Evolutionary conservation across 768 basidiomycete species (phyloP), one percentile per base, ranked within the genome.

Genomic region (Royoungia palumana): DNA sequence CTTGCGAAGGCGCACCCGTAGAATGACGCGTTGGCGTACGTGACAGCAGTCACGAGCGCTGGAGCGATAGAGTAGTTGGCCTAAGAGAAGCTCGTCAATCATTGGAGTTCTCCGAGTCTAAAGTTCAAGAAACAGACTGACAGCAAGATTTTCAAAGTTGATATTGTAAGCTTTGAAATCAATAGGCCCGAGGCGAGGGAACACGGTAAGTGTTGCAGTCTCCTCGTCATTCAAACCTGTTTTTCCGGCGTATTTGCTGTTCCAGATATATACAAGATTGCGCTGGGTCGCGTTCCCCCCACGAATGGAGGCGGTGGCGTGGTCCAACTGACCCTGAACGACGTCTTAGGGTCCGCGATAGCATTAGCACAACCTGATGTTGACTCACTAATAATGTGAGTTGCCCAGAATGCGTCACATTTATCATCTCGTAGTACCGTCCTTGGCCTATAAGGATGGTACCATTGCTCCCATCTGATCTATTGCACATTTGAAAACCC

Each of bases 161-260:
- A 86, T 78, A 54, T 85, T 85, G 52, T 85, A 84, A 9, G 75
- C 78, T 54, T 70, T 82, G 67, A 85, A 85, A 55, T 87, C 76
- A 20, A 61, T 51, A 50, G 70, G 72, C 71, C 52, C 81, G 74
- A 2, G 71, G 62, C 16, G 75, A 10, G 84, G 82, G 2, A 75
- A 75, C 28, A 86, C 74, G 21, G 77, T 72, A 11, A 86, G 66
- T 2, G 80, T 79, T 13, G 81, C 77, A 0, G 82, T 81, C 35
- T 77, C 69, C 2, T 80, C 80, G 53, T 85, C 83, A 13, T 11
- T 13, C 2, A 32, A 6, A 32, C 30, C 30, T 51, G 79, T 78
- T 58, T 74, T 28, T 28, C 27, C 27, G 11, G 73, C 75, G 41
- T 74, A 77, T 21, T 63, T 56, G 46, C 72, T 74, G 59, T 77